Conservation (phyloP, 345 rosid genomes). For the Ceriops decandra region DNA sequence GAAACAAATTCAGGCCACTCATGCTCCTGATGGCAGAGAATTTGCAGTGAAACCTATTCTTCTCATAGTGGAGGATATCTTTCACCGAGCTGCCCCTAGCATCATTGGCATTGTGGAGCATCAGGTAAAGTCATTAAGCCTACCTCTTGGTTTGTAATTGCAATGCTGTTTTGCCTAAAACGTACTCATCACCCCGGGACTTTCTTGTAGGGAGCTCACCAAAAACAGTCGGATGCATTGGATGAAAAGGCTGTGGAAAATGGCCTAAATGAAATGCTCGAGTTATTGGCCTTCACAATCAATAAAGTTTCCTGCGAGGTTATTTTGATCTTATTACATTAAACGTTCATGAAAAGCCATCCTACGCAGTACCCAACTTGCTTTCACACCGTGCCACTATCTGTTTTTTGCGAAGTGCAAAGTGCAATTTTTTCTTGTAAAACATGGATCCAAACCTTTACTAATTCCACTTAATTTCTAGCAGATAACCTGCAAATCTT, state of each 20-base stretch:
- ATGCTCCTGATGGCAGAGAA: conserved; percentile 51
- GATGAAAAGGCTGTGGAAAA: conserved; percentile 37
- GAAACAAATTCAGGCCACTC: conserved; percentile 58
- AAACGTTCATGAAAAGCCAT: not conserved
- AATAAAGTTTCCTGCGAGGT: conserved; percentile 62
- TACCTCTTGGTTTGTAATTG: no score
- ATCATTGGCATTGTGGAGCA: conserved; percentile 12
- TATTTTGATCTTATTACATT: not conserved
- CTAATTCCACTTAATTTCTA: not conserved
- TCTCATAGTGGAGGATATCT: conserved; percentile 44
- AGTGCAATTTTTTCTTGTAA: not conserved
- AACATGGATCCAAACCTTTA: not conserved
- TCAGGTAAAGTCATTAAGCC: conserved; percentile 12
- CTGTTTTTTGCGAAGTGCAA: not conserved
- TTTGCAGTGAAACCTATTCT: conserved; percentile 42
- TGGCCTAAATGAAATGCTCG: conserved; percentile 36
- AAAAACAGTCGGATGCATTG: conserved; percentile 24
- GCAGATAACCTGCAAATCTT: conserved; percentile 23
- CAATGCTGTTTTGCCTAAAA: not conserved
- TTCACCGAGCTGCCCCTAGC: conserved; percentile 32
- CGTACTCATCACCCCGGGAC: not conserved
- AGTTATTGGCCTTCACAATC: conserved; percentile 38
- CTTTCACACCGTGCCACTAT: no score
- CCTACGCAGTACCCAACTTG: no score
- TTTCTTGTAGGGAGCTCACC: conserved; percentile 25